phyloP scores from a whole-genome alignment of 495 filamentous ascomycete genomes.

The Chaetomium cochliodes region DNA sequence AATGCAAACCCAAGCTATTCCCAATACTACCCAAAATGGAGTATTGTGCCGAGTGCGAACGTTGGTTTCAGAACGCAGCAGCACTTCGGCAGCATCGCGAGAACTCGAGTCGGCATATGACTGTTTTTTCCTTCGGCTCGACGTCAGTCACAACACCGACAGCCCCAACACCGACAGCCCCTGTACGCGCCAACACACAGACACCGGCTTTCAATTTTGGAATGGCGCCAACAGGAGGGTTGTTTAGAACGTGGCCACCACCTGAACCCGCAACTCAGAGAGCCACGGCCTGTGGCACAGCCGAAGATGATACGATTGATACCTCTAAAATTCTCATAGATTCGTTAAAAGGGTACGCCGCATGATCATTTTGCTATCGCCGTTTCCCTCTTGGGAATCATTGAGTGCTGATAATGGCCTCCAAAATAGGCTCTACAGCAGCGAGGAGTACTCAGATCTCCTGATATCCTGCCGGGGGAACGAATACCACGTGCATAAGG shows the following conservation, averaged over 20 bases:
- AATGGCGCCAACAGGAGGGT: neutral
- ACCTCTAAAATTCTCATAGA: neutral
- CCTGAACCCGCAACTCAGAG: neutral
- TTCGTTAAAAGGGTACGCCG: neutral
- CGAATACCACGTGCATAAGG: constrained; percentile 9
- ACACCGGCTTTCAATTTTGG: neutral
- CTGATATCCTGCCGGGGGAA: constrained; percentile 8
- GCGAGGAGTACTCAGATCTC: constrained; percentile 9
- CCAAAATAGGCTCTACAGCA: constrained; percentile 1
- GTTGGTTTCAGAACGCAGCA: neutral
- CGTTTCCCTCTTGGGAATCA: neutral
- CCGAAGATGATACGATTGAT: neutral
- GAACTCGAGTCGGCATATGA: neutral
- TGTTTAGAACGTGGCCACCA: neutral
- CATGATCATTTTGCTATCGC: neutral
- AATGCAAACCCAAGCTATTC: neutral
- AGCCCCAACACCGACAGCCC: too few relatives aligned
- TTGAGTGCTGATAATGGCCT: neutral
- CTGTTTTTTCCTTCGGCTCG: neutral
- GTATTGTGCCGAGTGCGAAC: neutral
- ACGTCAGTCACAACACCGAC: neutral
- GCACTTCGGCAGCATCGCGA: neutral
- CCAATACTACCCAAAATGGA: neutral
- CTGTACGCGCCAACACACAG: neutral
- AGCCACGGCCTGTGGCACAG: neutral